Base-by-base conservation (phyloP, 768 basidiomycete genomes). In the Termitomyces sp. region DNA sequence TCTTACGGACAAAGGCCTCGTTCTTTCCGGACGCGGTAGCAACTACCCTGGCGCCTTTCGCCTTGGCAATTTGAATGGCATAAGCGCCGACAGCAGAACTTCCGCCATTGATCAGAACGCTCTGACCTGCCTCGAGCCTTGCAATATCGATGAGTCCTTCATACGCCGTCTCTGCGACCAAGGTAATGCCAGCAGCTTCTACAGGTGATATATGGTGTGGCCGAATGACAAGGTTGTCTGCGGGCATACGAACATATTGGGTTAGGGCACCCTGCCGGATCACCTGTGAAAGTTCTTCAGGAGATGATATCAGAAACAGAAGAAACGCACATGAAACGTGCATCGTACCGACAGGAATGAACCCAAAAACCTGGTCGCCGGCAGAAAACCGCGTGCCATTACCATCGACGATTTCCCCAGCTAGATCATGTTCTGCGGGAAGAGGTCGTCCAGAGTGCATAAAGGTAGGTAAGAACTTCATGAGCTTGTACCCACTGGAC, bases 11-110 rank as follows among this genome's bases (percentile, higher is more conserved):
- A 52, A 83, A 81, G 4, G 76, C 74, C 46, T 81, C 79, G 59
- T 88, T 90, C 67, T 76, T 81, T 1, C 66, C 74, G 4, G 86
- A 88, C 9, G 85, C 86, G 31, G 77, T 82, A 0, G 81, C 81
- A 2, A 80, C 73, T 5, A 90, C 87, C 51, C 68, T 73, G 55
- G 82, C 81, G 4, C 86, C 86, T 59, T 73, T 75, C 0, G 81
- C 77, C 65, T 90, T 91, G 8, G 88, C 87, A 10, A 90, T 66
- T 67, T 90, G 87, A 49, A 91, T 86, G 1, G 86, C 88, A 62
- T 80, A 80, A n/a, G 77, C 72, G 4, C 89, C 90, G 1, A 90
- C 86, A 13, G 83, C 71, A 1, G 85, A 82, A 51, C 84, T 85
- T 4, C 87, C 90, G 0, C 88, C 88, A 56, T 88, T 85, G 64